Evolutionary conservation across 225 moss, liverwort and hornwort genomes (phyloP).

Genomic region (Rhytidiadelphus loreus): DNA sequence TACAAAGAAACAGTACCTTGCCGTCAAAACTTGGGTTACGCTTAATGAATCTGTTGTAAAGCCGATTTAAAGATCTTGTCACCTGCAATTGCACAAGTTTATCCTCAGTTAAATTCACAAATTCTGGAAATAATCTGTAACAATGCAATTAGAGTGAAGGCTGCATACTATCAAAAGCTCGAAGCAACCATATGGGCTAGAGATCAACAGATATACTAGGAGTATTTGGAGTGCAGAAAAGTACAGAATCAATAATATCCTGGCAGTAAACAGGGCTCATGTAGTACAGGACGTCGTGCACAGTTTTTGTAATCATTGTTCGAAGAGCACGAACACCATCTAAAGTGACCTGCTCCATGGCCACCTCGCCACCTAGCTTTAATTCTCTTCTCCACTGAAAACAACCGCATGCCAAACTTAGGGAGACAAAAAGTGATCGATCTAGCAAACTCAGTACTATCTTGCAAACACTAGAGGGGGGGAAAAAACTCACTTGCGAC

Average conservation of each 20-base stretch:
- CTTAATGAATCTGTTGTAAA: conserved; percentile 80
- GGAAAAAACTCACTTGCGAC: background rate
- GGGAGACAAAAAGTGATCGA: background rate
- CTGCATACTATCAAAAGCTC: background rate
- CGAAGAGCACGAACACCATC: conserved; percentile 94
- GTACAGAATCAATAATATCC: conserved; percentile 96
- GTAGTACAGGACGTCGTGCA: conserved; percentile 97
- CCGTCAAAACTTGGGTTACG: conserved; percentile 95
- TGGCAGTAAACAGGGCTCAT: conserved; percentile 99
- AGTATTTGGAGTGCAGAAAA: conserved; percentile 2
- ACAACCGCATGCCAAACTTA: conserved; percentile 13
- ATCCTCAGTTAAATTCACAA: background rate
- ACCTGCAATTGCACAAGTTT: conserved; percentile 47
- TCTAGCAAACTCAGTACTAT: background rate
- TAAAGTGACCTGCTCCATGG: conserved; percentile 85
- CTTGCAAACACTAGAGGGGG: background rate
- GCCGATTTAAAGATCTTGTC: conserved; percentile 73
- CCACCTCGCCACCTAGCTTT: conserved; percentile 85
- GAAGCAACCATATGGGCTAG: background rate
- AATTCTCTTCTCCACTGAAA: conserved; percentile 96
- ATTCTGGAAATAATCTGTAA: background rate
- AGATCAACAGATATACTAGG: background rate
- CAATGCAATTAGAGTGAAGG: background rate
- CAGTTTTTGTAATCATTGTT: conserved; percentile 95
- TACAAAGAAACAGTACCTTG: conserved; percentile 43